These are phyloP conservation scores for Neurospora terricola DNA, from an alignment of 495 filamentous ascomycete genomes.

Conservation along the genomic window DNA sequence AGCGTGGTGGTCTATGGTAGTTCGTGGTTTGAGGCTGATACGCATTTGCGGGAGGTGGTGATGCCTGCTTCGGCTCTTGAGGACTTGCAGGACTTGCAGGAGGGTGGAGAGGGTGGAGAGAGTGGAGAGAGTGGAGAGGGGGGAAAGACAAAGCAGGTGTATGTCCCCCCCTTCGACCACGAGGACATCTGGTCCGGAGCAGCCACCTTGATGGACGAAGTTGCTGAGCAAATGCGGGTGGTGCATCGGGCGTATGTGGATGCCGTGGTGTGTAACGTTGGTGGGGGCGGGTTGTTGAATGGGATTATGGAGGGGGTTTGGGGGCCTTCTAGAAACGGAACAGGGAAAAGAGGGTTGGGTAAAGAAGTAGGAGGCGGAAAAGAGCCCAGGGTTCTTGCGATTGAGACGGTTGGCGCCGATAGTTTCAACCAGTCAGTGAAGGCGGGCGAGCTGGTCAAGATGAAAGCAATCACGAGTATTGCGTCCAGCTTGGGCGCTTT, in stretches of 20 bases:
- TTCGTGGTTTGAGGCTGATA: constrained; percentile 70
- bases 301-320: constrained; percentile 50
- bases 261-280: constrained; percentile 73
- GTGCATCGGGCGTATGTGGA: constrained; percentile 39
- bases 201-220: constrained; percentile 63
- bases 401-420: constrained; percentile 77
- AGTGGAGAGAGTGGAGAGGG: not conserved
- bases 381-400: constrained; percentile 53
- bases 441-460: constrained; percentile 50
- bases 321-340: not conserved
- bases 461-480: constrained; percentile 69
- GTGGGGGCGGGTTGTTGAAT: constrained; percentile 78
- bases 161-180: constrained; percentile 89
- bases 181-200: constrained; percentile 75
- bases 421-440: constrained; percentile 52
- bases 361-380: constrained; percentile 28
- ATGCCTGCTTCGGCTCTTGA: constrained; percentile 22
- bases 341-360: not conserved
- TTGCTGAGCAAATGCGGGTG: constrained; percentile 47
- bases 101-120: no score
- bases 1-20: constrained; percentile 62
- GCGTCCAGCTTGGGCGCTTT: constrained; percentile 71
- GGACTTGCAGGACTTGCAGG: not conserved
- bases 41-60: constrained; percentile 52
- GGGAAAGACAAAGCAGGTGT: constrained; percentile 47